These are phyloP conservation scores for Mortierella polycephala DNA, from an alignment of 371 early-diverging fungal genomes.

Conservation along the genomic window DNA sequence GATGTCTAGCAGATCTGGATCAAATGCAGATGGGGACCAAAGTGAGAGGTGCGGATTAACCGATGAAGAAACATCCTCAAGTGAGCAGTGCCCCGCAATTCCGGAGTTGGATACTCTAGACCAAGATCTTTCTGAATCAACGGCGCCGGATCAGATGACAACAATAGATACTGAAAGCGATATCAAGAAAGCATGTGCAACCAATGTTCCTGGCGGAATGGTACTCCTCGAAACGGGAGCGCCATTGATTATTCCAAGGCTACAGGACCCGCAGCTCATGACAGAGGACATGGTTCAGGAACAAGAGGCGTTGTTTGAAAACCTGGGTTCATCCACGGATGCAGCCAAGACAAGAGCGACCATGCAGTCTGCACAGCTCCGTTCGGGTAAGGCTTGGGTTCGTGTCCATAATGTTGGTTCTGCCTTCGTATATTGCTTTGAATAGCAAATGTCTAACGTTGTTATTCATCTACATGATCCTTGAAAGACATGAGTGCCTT, in stretches of 20 bases:
- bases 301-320: constrained; percentile 80
- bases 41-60: not conserved
- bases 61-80: too few relatives aligned
- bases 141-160: not conserved
- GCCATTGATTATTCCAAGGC: constrained; percentile 73
- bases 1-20: too few relatives aligned
- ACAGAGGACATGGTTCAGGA: constrained; percentile 91
- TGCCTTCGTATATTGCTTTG: too few relatives aligned
- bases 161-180: not conserved
- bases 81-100: too few relatives aligned
- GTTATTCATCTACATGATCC: too few relatives aligned
- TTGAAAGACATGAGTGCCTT: constrained; percentile 64
- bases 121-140: not conserved
- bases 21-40: not conserved
- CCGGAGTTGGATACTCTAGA: too few relatives aligned
- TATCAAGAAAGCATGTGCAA: constrained; percentile 21
- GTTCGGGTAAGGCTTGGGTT: constrained; percentile 60
- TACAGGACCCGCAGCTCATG: constrained; percentile 80
- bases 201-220: constrained; percentile 44
- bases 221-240: constrained; percentile 63
- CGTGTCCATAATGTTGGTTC: not conserved
- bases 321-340: constrained; percentile 75
- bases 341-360: constrained; percentile 81
- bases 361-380: constrained; percentile 82
- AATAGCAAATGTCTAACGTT: too few relatives aligned